Conservation (phyloP, 78 protist species). For the Goniomonas avonlea region DNA sequence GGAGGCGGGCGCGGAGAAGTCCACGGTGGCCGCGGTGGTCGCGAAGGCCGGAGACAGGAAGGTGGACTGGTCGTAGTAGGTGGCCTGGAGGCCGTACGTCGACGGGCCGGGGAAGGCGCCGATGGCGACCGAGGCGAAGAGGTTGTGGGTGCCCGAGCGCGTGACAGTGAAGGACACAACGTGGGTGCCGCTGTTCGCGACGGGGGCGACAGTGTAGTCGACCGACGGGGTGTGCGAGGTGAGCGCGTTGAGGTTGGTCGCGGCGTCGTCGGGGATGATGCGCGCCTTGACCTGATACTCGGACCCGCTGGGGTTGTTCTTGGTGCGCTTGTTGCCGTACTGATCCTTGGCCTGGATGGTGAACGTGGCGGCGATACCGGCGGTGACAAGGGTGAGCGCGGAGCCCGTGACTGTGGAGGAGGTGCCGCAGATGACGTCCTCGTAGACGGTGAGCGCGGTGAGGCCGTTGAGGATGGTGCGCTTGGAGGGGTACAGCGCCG, state of each 20-base stretch:
- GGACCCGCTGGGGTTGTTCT: no score
- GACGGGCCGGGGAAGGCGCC: no score
- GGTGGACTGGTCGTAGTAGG: slow-evolving; percentile 1
- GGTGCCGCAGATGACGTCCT: slow-evolving; percentile 2
- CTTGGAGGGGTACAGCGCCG: neutral
- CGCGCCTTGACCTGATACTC: no score
- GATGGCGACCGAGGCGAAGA: neutral
- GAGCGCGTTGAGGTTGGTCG: no score
- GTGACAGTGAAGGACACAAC: neutral
- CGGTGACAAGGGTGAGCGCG: slow-evolving; percentile 6
- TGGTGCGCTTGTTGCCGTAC: slow-evolving; percentile 11
- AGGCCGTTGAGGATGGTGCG: no score
- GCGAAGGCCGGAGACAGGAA: no score
- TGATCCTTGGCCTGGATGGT: slow-evolving; percentile 26
- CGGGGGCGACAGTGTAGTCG: no score
- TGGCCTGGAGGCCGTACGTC: slow-evolving; percentile 16
- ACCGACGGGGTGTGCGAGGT: no score
- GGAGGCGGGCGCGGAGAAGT: no score
- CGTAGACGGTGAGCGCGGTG: no score
- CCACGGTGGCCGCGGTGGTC: no score
- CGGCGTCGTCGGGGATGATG: no score
- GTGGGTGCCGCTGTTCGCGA: slow-evolving; percentile 7
- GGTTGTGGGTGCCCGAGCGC: neutral
- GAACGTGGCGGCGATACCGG: slow-evolving; percentile 6
- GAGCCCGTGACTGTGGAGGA: neutral